Percentiles rank a stretch among this genome's conserved stretches.
phyloP scores from a whole-genome alignment of 2,329 filamentous ascomycete species.

The Teratosphaeriaceae sp. region DNA sequence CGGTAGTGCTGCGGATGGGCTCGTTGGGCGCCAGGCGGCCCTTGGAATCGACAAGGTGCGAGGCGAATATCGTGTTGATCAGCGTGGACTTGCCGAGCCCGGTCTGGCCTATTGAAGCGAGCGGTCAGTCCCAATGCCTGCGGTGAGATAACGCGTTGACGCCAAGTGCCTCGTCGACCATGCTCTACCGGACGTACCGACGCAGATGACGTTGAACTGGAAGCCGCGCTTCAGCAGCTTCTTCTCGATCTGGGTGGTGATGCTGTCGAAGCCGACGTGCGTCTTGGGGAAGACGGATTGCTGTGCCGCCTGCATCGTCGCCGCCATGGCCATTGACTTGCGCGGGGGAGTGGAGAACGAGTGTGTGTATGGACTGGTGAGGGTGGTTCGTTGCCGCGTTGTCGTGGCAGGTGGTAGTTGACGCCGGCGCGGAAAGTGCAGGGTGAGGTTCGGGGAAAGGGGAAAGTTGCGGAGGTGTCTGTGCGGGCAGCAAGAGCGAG shows the following conservation, averaged over 20 bases:
- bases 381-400: not conserved
- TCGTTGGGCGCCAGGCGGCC: slow-evolving; percentile 89
- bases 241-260: slow-evolving; percentile 98
- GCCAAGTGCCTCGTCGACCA: no score
- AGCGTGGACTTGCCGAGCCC: slow-evolving; percentile 97
- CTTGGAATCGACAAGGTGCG: slow-evolving; percentile 98
- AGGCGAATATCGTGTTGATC: slow-evolving; percentile 99
- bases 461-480: slow-evolving; percentile 3
- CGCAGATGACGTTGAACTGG: slow-evolving; percentile 99
- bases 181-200: slow-evolving; percentile 66
- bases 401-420: not conserved
- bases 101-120: slow-evolving; percentile 67
- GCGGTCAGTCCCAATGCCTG: not conserved
- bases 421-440: not conserved
- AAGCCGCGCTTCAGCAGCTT: slow-evolving; percentile 99
- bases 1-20: slow-evolving; percentile 88
- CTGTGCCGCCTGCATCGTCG: slow-evolving; percentile 38
- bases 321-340: slow-evolving; percentile 10
- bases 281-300: slow-evolving; percentile 73
- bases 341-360: not conserved
- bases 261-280: slow-evolving; percentile 99
- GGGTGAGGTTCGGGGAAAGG: not conserved
- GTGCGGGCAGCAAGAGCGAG: no score
- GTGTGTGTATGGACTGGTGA: not conserved
- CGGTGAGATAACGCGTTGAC: not conserved